Evolutionary conservation across 163 green algal species (phyloP).

Genomic region (Chloromonas sp.): DNA sequence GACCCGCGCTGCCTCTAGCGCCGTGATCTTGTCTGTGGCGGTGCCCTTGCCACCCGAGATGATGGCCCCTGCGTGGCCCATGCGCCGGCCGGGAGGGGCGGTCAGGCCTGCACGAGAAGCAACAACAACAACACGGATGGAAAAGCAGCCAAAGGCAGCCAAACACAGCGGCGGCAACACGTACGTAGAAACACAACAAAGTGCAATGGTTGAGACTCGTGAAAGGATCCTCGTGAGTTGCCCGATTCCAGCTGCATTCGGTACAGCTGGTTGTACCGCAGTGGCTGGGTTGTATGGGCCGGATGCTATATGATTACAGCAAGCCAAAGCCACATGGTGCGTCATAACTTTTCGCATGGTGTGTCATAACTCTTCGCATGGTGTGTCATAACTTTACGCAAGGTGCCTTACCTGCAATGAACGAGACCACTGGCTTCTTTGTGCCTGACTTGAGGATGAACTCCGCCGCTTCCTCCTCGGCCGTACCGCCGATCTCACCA

Average conservation of each 20-base stretch:
- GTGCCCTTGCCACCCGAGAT: conserved; percentile 95
- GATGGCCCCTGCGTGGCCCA: conserved; percentile 97
- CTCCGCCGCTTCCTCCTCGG: conserved; percentile 96
- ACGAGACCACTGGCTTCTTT: conserved; percentile 94
- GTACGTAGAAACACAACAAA: no score
- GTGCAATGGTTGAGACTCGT: no score
- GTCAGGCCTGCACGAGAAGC: conserved; percentile 72
- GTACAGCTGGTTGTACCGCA: no score
- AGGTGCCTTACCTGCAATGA: conserved; percentile 81
- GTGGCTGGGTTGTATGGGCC: no score
- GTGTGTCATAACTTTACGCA: not conserved
- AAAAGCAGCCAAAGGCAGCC: no score
- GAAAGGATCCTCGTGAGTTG: no score
- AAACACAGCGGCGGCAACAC: no score
- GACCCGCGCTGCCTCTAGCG: conserved; percentile 85
- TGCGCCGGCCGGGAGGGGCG: conserved; percentile 89
- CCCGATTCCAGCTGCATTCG: no score
- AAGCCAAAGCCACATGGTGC: no score
- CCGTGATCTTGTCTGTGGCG: conserved; percentile 95
- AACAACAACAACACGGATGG: conserved; percentile 17
- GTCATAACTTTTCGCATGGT: no score
- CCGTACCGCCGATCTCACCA: conserved; percentile 88
- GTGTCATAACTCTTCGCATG: no score
- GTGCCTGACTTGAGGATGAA: conserved; percentile 86
- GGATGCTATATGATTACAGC: no score